A percentile compares a stretch with the other conserved stretches of the same genome.
phyloP scores from a whole-genome alignment of 495 filamentous ascomycete species.

The Sabuloglossum arenarium region DNA sequence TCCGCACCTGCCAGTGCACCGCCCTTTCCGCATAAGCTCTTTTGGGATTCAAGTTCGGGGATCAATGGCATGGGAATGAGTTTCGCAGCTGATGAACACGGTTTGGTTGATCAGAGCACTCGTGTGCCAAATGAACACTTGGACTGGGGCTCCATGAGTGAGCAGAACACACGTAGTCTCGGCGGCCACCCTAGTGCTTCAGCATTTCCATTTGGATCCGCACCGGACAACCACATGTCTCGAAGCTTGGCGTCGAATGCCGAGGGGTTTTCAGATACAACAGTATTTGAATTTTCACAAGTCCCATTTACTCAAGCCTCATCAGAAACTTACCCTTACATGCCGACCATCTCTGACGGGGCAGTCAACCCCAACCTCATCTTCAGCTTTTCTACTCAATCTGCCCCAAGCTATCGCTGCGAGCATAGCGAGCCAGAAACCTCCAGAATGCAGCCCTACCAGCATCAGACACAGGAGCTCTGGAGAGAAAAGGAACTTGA shows the following conservation, averaged over 20 bases:
- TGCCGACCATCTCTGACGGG: slow-evolving; percentile 2
- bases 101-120: neutral
- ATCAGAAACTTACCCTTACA: neutral
- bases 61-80: slow-evolving; percentile 35
- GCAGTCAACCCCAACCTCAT: slow-evolving; percentile 32
- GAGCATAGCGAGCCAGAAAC: neutral
- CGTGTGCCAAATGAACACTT: neutral
- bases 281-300: neutral
- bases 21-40: slow-evolving; percentile 40
- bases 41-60: slow-evolving; percentile 48
- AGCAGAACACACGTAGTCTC: neutral
- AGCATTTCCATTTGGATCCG: neutral
- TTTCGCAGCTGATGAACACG: slow-evolving; percentile 14
- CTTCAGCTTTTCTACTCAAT: slow-evolving; percentile 10
- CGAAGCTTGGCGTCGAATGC: neutral
- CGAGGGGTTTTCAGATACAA: neutral
- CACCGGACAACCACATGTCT: neutral
- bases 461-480: slow-evolving; percentile 35
- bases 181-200: neutral
- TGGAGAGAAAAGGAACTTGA: slow-evolving; percentile 27
- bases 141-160: neutral
- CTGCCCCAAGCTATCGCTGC: neutral
- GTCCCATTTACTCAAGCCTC: neutral
- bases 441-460: slow-evolving; percentile 25
- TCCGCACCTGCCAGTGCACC: slow-evolving; percentile 50